phyloP scores from a whole-genome alignment of 352 stramenopile genomes.

The Phytopythium aichiense region DNA sequence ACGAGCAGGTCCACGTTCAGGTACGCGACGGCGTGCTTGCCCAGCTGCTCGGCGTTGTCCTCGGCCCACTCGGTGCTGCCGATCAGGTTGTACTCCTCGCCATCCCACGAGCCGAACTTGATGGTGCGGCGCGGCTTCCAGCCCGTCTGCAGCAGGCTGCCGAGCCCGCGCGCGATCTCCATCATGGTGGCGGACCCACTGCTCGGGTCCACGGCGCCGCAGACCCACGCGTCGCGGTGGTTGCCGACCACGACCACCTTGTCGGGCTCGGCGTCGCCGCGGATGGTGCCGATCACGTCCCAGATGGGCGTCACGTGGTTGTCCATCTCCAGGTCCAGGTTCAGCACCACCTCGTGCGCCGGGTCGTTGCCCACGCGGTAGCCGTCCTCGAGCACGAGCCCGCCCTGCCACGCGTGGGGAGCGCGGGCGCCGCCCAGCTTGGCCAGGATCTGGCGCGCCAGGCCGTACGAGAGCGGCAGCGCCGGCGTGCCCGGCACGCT shows the following conservation, averaged over 20 bases:
- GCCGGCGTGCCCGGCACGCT: conserved; percentile 63
- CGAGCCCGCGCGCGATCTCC: conserved; percentile 68
- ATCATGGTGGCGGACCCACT: conserved; percentile 67
- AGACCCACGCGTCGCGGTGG: conserved; percentile 90
- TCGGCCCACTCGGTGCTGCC: conserved; percentile 85
- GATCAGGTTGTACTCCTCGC: conserved; percentile 76
- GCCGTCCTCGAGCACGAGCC: conserved; percentile 32
- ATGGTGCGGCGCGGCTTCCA: conserved; percentile 67
- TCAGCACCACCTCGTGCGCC: conserved; percentile 35
- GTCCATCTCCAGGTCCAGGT: conserved; percentile 69
- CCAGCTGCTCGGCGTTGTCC: conserved; percentile 42
- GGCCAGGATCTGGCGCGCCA: conserved; percentile 64
- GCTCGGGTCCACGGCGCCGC: conserved; percentile 79
- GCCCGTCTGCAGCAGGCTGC: conserved; percentile 43
- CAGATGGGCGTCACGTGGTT: conserved; percentile 74
- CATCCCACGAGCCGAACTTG: conserved; percentile 70
- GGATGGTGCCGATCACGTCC: conserved; percentile 85
- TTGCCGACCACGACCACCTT: conserved; percentile 86
- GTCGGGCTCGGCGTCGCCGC: conserved; percentile 43
- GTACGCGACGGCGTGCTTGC: conserved; percentile 67
- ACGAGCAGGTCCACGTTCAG: conserved; percentile 83
- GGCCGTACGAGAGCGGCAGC: conserved; percentile 70
- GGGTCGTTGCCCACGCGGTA: conserved; percentile 72
- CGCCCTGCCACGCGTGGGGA: conserved; percentile 52
- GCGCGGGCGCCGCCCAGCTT: conserved; percentile 47